Conservation (phyloP, 2,329 filamentous ascomycete genomes). For the Paecilomyces fulvus region DNA sequence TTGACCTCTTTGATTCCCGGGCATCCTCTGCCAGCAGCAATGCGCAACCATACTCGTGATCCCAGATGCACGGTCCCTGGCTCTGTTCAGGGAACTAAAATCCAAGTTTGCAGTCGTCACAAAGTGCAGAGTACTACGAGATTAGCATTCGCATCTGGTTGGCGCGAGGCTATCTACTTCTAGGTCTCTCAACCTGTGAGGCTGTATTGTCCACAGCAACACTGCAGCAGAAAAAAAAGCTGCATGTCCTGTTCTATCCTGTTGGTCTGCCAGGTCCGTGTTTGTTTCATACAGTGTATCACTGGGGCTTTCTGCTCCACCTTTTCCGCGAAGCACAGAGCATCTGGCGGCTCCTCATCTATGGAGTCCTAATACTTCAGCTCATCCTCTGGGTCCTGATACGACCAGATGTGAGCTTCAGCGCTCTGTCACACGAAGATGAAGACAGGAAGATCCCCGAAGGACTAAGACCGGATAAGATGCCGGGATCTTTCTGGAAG, state of each 20-base stretch:
- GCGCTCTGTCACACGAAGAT: neutral
- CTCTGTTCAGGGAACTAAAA: neutral
- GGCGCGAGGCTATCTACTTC: neutral
- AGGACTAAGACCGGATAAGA: neutral
- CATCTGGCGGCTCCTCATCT: neutral
- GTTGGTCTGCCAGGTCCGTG: neutral
- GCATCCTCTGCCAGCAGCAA: neutral
- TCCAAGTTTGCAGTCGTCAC: neutral
- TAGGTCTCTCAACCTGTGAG: too few relatives aligned
- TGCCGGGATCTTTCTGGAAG: neutral
- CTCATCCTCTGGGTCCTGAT: neutral
- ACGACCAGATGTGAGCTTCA: neutral
- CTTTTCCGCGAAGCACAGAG: neutral
- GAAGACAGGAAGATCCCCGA: neutral
- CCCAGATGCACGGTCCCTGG: neutral
- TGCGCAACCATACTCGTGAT: neutral
- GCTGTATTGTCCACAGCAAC: neutral
- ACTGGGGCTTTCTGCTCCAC: neutral
- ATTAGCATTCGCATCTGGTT: neutral
- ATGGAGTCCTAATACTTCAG: neutral
- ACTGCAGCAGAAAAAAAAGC: neutral
- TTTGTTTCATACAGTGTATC: neutral
- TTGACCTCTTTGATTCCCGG: too few relatives aligned
- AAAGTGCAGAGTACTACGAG: neutral
- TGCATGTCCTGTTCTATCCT: neutral